Conservation (phyloP, 2,329 filamentous ascomycete species). For the Paracoccidioides brasiliensis region DNA sequence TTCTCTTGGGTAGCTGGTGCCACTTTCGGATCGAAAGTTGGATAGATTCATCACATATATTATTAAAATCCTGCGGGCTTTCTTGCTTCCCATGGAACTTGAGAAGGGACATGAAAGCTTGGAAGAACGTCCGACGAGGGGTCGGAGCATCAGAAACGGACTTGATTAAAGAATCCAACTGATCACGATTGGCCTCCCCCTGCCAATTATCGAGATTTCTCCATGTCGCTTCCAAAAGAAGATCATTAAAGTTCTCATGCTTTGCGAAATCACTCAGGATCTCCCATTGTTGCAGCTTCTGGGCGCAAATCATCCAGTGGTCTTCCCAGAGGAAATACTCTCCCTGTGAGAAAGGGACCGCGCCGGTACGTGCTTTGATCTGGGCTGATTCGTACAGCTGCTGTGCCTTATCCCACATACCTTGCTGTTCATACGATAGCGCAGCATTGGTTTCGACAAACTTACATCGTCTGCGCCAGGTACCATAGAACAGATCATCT, state of each 20-base stretch:
- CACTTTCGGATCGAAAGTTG: conserved; percentile 96
- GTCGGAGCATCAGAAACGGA: conserved; percentile 96
- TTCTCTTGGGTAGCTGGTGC: conserved; percentile 89
- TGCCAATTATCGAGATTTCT: conserved; percentile 92
- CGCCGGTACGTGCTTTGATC: conserved; percentile 89
- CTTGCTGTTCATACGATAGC: conserved; percentile 94
- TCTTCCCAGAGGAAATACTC: conserved; percentile 99
- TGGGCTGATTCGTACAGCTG: conserved; percentile 93
- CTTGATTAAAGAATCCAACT: conserved; percentile 86
- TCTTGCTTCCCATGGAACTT: conserved; percentile 90
- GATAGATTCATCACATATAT: conserved; percentile 90
- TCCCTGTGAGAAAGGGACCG: conserved; percentile 88
- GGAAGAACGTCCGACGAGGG: conserved; percentile 87
- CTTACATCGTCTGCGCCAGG: conserved; percentile 86
- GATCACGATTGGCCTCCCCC: conserved; percentile 70
- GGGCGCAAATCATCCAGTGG: conserved; percentile 93
- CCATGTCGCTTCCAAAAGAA: conserved; percentile 92
- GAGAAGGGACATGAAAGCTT: conserved; percentile 91
- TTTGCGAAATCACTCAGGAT: conserved; percentile 95
- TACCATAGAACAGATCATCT: conserved; percentile 94
- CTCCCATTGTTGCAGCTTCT: conserved; percentile 98
- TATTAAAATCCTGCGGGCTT: conserved; percentile 64
- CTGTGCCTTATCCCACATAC: conserved; percentile 98
- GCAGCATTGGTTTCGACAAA: conserved; percentile 97
- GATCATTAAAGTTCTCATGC: conserved; percentile 95